Evolutionary conservation across 176 grass and related monocot genomes (phyloP).

Genomic region (Oryza longistaminata): DNA sequence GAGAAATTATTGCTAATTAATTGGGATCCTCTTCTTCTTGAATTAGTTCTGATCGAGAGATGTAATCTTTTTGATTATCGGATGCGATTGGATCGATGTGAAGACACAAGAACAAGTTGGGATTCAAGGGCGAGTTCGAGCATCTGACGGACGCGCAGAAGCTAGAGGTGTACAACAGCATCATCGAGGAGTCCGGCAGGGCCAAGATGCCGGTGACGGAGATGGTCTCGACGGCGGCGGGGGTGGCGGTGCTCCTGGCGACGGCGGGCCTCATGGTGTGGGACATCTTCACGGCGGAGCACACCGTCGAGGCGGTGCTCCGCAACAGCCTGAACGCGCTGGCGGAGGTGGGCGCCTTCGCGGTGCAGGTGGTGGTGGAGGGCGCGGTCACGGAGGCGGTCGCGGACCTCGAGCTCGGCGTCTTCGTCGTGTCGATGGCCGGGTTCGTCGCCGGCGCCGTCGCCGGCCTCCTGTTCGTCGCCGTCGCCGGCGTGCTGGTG

Average conservation of each 20-base stretch:
- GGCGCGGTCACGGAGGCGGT: not conserved
- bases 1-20: too few species aligned
- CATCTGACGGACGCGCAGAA: not conserved
- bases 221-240: not conserved
- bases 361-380: not conserved
- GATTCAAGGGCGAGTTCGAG: not conserved
- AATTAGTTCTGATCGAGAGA: too few species aligned
- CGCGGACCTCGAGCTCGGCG: not conserved
- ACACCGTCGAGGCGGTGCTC: not conserved
- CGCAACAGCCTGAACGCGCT: not conserved
- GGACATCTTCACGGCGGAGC: not conserved
- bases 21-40: too few species aligned
- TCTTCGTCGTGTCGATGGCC: not conserved
- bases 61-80: too few species aligned
- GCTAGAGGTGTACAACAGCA: not conserved
- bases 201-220: not conserved
- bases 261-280: not conserved
- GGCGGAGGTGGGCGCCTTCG: not conserved
- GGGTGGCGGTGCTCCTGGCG: not conserved
- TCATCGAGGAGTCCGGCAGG: not conserved
- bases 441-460: not conserved
- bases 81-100: not conserved
- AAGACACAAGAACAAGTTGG: not conserved
- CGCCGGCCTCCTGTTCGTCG: not conserved
- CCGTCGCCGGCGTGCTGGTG: not conserved